Base-by-base conservation (phyloP, 2,329 filamentous ascomycete genomes). In the Spiromastix sp. region DNA sequence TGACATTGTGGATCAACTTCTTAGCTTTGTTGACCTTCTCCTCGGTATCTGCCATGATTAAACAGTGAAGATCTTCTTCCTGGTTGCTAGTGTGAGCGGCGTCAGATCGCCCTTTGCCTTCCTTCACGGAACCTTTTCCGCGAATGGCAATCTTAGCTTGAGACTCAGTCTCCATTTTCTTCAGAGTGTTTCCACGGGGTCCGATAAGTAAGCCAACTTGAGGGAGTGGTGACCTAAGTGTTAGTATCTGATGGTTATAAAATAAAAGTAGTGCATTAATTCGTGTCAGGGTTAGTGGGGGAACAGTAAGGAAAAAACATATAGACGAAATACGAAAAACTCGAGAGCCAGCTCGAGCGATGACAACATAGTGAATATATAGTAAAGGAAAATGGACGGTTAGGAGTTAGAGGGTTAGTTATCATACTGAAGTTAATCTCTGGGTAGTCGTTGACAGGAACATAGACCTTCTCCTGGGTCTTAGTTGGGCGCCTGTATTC, bases 361-460 rank as follows among this genome's bases (percentile, higher is more conserved):
- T n/a, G 52, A 45, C 47, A 53, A 51, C 45, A 45, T 56, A 58
- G 55, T 61, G 55, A 60, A 50, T 48, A 54, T 42, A 49, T 53
- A 58, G 48, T 52, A 59, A 66, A 61, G 49, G 53, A 47, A 54
- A 52, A 51, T 67, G 60, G 68, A 57, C 55, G 57, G 64, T 82
- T 80, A 82, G 78, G 74, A 72, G 78, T 83, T 81, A 79, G 78
- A 86, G 85, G 86, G 85, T 94, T 94, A 94, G 87, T 81, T 87
- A 91, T 89, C 89, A 89, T 95, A 98, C 91, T 98, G 85, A 98
- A 98, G 81, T 98, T 98, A 80, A 98, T 96, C 67, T 98, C 91
- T 74, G 91, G 91, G 65, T 98, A 98, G 67, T 98, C 91, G 77
- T 98, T 98, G 71, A 98, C 91, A 62, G 91, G 91, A 64, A 98